phyloP scores from a whole-genome alignment of 2,329 filamentous ascomycete genomes.

The Knoxdaviesia capensis region DNA sequence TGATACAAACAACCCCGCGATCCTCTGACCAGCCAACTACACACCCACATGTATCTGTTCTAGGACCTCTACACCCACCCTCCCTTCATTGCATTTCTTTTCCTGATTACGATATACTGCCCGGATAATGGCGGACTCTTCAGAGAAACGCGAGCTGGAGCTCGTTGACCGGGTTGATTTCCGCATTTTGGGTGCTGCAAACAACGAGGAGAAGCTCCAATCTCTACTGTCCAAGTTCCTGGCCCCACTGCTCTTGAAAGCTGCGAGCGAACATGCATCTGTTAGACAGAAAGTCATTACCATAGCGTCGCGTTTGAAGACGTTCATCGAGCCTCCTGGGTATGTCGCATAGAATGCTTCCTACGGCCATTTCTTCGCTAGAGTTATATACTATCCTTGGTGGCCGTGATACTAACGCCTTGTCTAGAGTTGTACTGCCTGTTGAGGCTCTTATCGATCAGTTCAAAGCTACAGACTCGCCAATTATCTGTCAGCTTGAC shows the following conservation, averaged over 20 bases:
- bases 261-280: constrained; percentile 56
- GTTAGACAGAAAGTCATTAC: constrained; percentile 57
- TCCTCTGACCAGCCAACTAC: too few species aligned
- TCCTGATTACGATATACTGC: not conserved
- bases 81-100: too few species aligned
- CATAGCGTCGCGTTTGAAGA: constrained; percentile 29
- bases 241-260: constrained; percentile 65
- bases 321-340: constrained; percentile 30
- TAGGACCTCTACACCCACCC: too few species aligned
- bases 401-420: not conserved
- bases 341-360: constrained; percentile 11
- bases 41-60: too few species aligned
- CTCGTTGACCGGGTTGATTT: constrained; percentile 75
- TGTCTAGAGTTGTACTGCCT: constrained; percentile 48
- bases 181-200: constrained; percentile 57
- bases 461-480: constrained; percentile 57
- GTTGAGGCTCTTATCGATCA: constrained; percentile 72
- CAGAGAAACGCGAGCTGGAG: constrained; percentile 55
- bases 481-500: constrained; percentile 73
- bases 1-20: too few species aligned
- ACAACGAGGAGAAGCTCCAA: constrained; percentile 68
- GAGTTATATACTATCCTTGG: not conserved
- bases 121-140: constrained; percentile 16
- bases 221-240: constrained; percentile 61
- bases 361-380: not conserved